These are phyloP conservation scores for Datura wrightii DNA, from an alignment of 257 asterid genomes.

Conservation along the genomic window DNA sequence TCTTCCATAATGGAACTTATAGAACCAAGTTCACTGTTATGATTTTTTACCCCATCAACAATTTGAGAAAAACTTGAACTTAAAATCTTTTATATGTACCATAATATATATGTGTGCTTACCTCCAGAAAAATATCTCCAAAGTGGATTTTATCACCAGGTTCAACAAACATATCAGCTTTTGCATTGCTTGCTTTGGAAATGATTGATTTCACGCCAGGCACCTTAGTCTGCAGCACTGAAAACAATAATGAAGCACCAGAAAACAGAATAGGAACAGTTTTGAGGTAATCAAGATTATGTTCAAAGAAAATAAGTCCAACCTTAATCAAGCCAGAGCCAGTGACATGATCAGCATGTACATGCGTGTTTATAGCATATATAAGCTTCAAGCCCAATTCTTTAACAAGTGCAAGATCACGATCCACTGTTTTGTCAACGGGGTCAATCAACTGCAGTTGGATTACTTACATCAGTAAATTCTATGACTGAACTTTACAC, in stretches of 20 bases:
- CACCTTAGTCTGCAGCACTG: constrained; percentile 64
- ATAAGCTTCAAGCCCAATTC: constrained; percentile 91
- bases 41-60: not conserved
- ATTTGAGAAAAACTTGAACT: not conserved
- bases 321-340: constrained; percentile 95
- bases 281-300: not conserved
- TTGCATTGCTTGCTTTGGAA: constrained; percentile 93
- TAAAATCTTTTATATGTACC: not conserved
- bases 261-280: not conserved
- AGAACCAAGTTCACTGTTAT: not conserved
- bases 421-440: constrained; percentile 82
- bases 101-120: constrained; percentile 32
- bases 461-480: constrained; percentile 22
- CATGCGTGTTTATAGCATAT: constrained; percentile 95
- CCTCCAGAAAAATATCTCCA: constrained; percentile 93
- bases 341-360: constrained; percentile 96
- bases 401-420: constrained; percentile 81
- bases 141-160: constrained; percentile 78
- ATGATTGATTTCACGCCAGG: constrained; percentile 85
- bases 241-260: constrained; percentile 31
- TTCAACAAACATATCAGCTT: constrained; percentile 82
- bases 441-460: constrained; percentile 85
- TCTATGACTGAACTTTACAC: not conserved
- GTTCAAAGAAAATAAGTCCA: constrained; percentile 2
- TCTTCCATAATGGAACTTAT: not conserved